A percentile compares a stretch with the other conserved stretches of the same genome.
These are phyloP conservation scores for Blastocystis sp. DNA, from an alignment of 352 stramenopile genomes.

Conservation along the genomic window DNA sequence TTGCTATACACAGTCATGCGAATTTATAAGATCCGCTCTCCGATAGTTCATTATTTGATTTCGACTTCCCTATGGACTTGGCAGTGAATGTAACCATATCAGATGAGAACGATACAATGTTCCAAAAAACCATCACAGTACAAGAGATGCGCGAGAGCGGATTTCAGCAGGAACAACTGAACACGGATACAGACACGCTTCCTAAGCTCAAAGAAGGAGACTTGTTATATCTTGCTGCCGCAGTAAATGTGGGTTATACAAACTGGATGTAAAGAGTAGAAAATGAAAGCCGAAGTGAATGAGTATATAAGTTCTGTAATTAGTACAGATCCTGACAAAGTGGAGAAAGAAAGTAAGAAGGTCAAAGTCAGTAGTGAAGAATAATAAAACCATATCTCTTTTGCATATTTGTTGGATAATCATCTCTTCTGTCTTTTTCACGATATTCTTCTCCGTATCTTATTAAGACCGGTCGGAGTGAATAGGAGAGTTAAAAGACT, in stretches of 20 bases:
- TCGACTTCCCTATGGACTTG: neutral
- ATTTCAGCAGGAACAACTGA: neutral
- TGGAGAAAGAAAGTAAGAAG: neutral
- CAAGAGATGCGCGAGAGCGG: neutral
- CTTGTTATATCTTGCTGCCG: slow-evolving; percentile 19
- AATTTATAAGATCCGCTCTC: neutral
- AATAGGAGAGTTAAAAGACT: neutral
- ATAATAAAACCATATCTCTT: neutral
- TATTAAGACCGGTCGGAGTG: neutral
- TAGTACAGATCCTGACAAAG: neutral
- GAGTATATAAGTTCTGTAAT: neutral
- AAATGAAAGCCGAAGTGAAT: slow-evolving; percentile 43
- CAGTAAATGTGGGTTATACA: neutral
- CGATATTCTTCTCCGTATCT: neutral
- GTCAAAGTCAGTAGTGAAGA: neutral
- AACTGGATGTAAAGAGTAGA: neutral
- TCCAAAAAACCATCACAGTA: neutral
- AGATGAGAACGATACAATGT: neutral
- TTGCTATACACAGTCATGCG: too few species aligned
- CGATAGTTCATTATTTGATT: neutral
- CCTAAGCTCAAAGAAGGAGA: slow-evolving; percentile 31
- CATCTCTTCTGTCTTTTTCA: neutral
- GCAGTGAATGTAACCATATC: neutral
- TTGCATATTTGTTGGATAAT: neutral
- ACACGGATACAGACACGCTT: slow-evolving; percentile 37